phyloP scores from a whole-genome alignment of 2,329 filamentous ascomycete species.

The Nectriaceae sp. region DNA sequence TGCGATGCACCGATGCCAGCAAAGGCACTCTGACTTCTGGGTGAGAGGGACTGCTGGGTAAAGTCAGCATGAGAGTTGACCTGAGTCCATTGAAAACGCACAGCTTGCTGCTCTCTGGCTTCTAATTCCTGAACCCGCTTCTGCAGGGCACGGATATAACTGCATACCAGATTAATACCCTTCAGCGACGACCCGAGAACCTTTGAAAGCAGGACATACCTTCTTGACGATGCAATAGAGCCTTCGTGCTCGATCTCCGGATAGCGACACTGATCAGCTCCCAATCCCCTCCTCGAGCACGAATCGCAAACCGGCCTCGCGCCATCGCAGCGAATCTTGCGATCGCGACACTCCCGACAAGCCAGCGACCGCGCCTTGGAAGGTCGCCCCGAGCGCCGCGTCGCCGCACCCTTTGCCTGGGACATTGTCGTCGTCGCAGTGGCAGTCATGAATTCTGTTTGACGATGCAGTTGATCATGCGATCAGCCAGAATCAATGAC shows the following conservation, averaged over 20 bases:
- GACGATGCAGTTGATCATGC: background rate
- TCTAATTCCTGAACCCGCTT: slow-evolving; percentile 30
- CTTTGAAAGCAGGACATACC: slow-evolving; percentile 15
- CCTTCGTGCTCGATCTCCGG: slow-evolving; percentile 31
- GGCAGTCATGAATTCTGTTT: background rate
- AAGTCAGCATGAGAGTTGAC: background rate
- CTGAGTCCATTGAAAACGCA: slow-evolving; percentile 7
- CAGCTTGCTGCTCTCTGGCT: slow-evolving; percentile 26
- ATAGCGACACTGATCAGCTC: slow-evolving; percentile 27
- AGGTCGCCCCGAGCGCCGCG: slow-evolving; percentile 22
- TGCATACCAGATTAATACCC: background rate
- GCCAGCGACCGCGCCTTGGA: slow-evolving; percentile 30
- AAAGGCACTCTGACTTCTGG: slow-evolving; percentile 16
- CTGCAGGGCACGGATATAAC: slow-evolving; percentile 29
- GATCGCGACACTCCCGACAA: slow-evolving; percentile 31
- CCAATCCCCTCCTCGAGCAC: slow-evolving; percentile 24
- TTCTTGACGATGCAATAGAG: slow-evolving; percentile 29
- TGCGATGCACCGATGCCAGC: slow-evolving; percentile 18
- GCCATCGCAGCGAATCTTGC: slow-evolving; percentile 31
- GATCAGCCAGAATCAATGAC: background rate
- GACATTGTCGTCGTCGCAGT: background rate
- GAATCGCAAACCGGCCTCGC: slow-evolving; percentile 30
- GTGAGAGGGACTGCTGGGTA: slow-evolving; percentile 19
- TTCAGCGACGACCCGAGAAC: background rate
- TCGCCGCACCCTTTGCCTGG: slow-evolving; percentile 8